Percentiles rank a stretch among this genome's conserved stretches.
Conservation (phyloP, 208 protist species). For the Balamuthia mandrillaris region DNA sequence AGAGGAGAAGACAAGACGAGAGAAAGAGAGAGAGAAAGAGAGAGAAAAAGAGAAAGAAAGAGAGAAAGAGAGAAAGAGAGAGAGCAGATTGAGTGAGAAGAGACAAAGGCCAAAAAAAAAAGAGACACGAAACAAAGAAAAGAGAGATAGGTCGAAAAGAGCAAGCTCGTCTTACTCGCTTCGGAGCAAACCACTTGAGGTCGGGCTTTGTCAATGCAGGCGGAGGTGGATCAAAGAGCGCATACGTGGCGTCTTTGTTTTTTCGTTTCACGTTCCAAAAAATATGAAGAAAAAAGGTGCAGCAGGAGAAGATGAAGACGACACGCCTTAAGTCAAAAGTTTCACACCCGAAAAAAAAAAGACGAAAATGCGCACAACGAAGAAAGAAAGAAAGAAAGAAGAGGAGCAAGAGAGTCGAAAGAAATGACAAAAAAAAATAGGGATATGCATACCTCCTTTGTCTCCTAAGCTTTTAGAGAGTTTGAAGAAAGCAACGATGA, state of each 20-base stretch:
- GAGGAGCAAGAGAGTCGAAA: neutral
- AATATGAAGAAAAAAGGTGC: neutral
- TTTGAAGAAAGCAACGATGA: conserved; percentile 38
- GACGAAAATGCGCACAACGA: neutral
- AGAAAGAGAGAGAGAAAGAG: neutral
- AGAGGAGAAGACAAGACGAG: neutral
- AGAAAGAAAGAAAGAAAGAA: neutral
- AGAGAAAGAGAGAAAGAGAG: neutral
- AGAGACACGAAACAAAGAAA: neutral
- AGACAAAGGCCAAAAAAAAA: neutral
- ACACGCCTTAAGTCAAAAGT: neutral
- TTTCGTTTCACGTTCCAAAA: too few relatives aligned
- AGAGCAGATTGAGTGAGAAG: too few relatives aligned
- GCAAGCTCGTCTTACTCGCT: neutral
- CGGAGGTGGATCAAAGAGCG: too few relatives aligned
- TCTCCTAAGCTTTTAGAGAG: conserved; percentile 12
- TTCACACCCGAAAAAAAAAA: neutral
- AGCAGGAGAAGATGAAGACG: neutral
- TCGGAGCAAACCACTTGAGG: neutral
- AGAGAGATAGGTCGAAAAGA: neutral
- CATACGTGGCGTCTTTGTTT: too few relatives aligned
- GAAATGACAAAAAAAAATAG: neutral
- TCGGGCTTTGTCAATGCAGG: neutral
- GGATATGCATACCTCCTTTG: neutral
- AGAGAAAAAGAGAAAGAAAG: neutral